Evolutionary conservation across 2,329 filamentous ascomycete species (phyloP), one percentile per base, ranked within the genome.

Genomic region (Penicillium corylophilum): DNA sequence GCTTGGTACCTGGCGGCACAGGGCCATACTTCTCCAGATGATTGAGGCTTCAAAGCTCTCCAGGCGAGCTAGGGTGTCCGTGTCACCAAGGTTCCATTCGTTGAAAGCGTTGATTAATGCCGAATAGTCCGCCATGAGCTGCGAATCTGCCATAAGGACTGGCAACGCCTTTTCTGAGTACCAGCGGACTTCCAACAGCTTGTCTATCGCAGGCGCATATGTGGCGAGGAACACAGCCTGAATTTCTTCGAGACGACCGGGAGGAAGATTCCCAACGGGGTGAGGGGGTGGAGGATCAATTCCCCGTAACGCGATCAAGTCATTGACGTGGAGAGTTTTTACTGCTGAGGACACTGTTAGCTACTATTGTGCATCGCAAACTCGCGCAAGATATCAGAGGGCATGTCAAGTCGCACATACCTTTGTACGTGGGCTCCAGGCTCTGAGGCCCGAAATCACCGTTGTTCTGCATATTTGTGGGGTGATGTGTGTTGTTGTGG

Each of bases 111-210:
- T 70, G 38, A 91, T 77, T 59, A 92, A 86, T 15, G 82, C 80
- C 5, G 81, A 80, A 66, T 92, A 83, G 55, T 86, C 81, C 46
- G 85, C 82, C 60, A 87, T 77, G n/a, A 90, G 74, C 24, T 76
- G 73, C 24, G 77, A 73, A 65, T 88, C 79, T 31, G 71, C 72
- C 51, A 83, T 71, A 2, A 88, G 71, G 46, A 78, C 72, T n/a
- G 68, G 69, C 48, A 80, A 74, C 48, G 79, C 82, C 58, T 78
- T 78, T 33, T 73, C 74, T 23, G 76, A 82, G 73, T 90, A 96
- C 92, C 92, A 97, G 24, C 79, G 81, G 6, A 90, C 89, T 70
- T 96, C 92, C 56, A 95, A 82, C 56, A 94, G 86, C 44, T 82
- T 81, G 70, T 89, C 86, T 42, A 94, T 81, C 7, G 85, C 87